A percentile compares a stretch with the other conserved stretches of the same genome.
These are phyloP conservation scores for Chaetothyriales sp. DNA, from an alignment of 2,329 filamentous ascomycete genomes.

Conservation along the genomic window DNA sequence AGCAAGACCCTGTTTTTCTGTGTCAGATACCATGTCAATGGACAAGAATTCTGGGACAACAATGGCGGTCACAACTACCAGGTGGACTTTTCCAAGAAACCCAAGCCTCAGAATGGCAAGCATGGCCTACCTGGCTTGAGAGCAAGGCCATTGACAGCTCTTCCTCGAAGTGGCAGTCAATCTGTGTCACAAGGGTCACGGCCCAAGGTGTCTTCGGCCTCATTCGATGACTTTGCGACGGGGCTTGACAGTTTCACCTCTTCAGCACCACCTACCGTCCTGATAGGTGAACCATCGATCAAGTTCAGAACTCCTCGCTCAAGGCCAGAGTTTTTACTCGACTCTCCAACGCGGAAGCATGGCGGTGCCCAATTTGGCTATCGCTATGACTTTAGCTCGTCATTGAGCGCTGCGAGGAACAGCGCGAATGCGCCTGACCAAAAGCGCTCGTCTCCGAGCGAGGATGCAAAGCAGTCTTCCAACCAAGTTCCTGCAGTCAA, in stretches of 20 bases:
- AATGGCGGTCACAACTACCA: slow-evolving; percentile 80
- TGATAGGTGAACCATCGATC: slow-evolving; percentile 51
- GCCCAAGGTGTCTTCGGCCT: slow-evolving; percentile 38
- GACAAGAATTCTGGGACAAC: slow-evolving; percentile 89
- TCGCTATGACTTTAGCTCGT: slow-evolving; percentile 93
- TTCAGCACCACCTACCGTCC: slow-evolving; percentile 34
- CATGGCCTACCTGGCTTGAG: slow-evolving; percentile 35
- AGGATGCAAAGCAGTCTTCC: slow-evolving; percentile 16
- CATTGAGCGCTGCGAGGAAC: slow-evolving; percentile 66
- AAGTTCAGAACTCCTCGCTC: slow-evolving; percentile 58
- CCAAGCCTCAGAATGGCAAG: slow-evolving; percentile 36
- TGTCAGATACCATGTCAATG: slow-evolving; percentile 70
- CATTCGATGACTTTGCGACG: slow-evolving; percentile 57
- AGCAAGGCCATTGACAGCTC: slow-evolving; percentile 36
- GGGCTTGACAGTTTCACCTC: slow-evolving; percentile 39
- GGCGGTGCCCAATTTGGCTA: slow-evolving; percentile 69
- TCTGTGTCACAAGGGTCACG: slow-evolving; percentile 31
- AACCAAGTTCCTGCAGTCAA: slow-evolving; percentile 14
- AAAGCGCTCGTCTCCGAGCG: slow-evolving; percentile 14
- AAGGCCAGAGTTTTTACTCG: slow-evolving; percentile 45
- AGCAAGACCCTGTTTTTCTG: slow-evolving; percentile 87
- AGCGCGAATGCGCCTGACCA: slow-evolving; percentile 21
- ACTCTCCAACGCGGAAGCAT: slow-evolving; percentile 34
- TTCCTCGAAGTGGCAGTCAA: slow-evolving; percentile 49
- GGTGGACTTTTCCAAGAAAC: slow-evolving; percentile 76